phyloP scores from a whole-genome alignment of 345 rosid species.

The Salix purpurea region DNA sequence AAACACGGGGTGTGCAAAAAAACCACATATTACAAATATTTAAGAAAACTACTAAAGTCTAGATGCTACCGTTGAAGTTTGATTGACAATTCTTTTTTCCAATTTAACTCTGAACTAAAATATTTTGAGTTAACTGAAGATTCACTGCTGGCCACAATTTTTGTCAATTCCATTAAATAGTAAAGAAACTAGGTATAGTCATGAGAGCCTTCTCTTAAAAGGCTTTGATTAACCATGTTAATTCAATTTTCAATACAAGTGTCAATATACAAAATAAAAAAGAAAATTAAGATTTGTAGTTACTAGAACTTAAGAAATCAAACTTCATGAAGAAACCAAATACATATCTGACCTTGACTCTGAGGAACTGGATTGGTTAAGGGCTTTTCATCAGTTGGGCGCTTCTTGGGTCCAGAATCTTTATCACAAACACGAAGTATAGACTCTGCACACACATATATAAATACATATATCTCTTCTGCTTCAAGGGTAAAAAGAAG shows the following conservation, averaged over 20 bases:
- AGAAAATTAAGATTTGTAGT: not conserved
- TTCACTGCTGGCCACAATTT: not conserved
- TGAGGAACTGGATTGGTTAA: slow-evolving; percentile 34
- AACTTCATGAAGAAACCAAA: not conserved
- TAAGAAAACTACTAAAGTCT: no score
- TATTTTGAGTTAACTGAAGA: not conserved
- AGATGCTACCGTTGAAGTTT: no score
- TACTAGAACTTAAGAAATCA: not conserved
- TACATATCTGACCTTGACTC: slow-evolving; percentile 48
- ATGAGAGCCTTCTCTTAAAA: not conserved
- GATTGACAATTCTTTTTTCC: no score
- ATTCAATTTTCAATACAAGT: not conserved
- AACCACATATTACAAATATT: no score
- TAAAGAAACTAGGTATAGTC: not conserved
- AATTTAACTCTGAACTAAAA: not conserved
- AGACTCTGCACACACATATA: slow-evolving; percentile 34
- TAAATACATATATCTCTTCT: not conserved
- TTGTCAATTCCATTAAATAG: not conserved
- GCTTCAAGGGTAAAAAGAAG: not conserved
- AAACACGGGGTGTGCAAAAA: not conserved
- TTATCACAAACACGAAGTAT: slow-evolving; percentile 34
- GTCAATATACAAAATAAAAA: not conserved
- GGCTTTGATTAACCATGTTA: not conserved
- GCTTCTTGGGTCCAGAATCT: slow-evolving; percentile 15
- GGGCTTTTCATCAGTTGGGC: slow-evolving; percentile 33